phyloP scores from a whole-genome alignment of 78 protist genomes.

The Paulinella micropora region DNA sequence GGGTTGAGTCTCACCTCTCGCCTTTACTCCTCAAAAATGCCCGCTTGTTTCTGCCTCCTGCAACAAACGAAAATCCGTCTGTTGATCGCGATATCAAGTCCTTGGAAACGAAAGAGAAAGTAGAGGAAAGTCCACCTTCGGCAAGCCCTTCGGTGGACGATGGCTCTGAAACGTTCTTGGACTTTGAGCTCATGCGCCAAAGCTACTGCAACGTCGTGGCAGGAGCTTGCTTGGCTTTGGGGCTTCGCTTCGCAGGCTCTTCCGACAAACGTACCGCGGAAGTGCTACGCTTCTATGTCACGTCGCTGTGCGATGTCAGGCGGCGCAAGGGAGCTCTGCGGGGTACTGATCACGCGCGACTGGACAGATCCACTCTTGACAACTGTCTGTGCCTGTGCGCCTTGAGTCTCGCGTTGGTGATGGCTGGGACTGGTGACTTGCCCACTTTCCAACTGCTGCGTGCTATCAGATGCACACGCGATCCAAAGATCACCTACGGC shows the following conservation, averaged over 20 bases:
- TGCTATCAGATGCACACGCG: neutral
- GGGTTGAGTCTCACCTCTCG: constrained; percentile 14
- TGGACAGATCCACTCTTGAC: neutral
- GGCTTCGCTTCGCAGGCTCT: constrained; percentile 45
- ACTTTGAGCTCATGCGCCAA: neutral
- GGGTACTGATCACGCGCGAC: neutral
- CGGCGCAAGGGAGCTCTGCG: neutral
- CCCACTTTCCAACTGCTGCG: constrained; percentile 30
- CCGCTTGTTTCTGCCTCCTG: too few relatives aligned
- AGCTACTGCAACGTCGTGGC: constrained; percentile 37
- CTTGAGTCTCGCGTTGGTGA: neutral
- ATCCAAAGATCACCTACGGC: constrained; percentile 37
- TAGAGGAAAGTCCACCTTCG: too few relatives aligned
- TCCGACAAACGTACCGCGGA: neutral
- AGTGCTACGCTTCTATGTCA: neutral
- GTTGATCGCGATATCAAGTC: too few relatives aligned
- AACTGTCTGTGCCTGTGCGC: neutral
- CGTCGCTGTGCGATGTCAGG: neutral
- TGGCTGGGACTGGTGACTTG: neutral
- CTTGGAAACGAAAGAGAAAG: too few relatives aligned
- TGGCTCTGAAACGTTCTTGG: too few relatives aligned
- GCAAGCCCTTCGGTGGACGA: too few relatives aligned
- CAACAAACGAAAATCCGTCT: too few relatives aligned
- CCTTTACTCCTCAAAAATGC: neutral
- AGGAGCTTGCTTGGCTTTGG: constrained; percentile 53